phyloP scores from a whole-genome alignment of 2,329 filamentous ascomycete genomes.

The Cladosporium velox region DNA sequence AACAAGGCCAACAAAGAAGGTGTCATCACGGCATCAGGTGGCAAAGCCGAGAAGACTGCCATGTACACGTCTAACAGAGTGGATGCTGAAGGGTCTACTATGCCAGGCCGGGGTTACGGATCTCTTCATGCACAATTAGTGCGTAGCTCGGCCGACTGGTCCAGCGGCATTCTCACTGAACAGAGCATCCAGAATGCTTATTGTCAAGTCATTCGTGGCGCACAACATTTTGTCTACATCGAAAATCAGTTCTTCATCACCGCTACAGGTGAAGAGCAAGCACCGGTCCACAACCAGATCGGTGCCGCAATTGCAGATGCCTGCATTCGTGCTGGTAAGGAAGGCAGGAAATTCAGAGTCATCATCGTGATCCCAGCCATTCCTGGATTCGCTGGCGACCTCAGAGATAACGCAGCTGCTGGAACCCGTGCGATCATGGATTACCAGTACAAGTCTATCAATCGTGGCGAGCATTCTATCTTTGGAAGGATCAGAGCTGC shows the following conservation, averaged over 20 bases:
- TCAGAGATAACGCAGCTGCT: slow-evolving; percentile 77
- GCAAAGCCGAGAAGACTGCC: slow-evolving; percentile 34
- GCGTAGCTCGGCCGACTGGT: slow-evolving; percentile 92
- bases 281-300: slow-evolving; percentile 83
- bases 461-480: slow-evolving; percentile 87
- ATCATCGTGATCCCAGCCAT: slow-evolving; percentile 90
- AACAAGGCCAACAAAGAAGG: slow-evolving; percentile 38
- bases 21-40: slow-evolving; percentile 36
- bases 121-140: slow-evolving; percentile 81
- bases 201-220: slow-evolving; percentile 78
- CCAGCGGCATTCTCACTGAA: slow-evolving; percentile 81
- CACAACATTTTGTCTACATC: slow-evolving; percentile 93
- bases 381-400: slow-evolving; percentile 89
- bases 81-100: slow-evolving; percentile 21
- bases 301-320: slow-evolving; percentile 90
- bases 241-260: slow-evolving; percentile 99
- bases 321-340: slow-evolving; percentile 75
- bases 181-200: slow-evolving; percentile 89
- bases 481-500: slow-evolving; percentile 73
- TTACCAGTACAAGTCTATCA: slow-evolving; percentile 96
- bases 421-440: slow-evolving; percentile 97
- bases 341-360: slow-evolving; percentile 83
- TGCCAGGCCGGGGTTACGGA: slow-evolving; percentile 46
- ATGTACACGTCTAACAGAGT: slow-evolving; percentile 31
- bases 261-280: slow-evolving; percentile 84